A percentile compares a stretch with the other conserved stretches of the same genome.
Evolutionary conservation across 768 basidiomycete genomes (phyloP).

Genomic region (Mycena floridula): DNA sequence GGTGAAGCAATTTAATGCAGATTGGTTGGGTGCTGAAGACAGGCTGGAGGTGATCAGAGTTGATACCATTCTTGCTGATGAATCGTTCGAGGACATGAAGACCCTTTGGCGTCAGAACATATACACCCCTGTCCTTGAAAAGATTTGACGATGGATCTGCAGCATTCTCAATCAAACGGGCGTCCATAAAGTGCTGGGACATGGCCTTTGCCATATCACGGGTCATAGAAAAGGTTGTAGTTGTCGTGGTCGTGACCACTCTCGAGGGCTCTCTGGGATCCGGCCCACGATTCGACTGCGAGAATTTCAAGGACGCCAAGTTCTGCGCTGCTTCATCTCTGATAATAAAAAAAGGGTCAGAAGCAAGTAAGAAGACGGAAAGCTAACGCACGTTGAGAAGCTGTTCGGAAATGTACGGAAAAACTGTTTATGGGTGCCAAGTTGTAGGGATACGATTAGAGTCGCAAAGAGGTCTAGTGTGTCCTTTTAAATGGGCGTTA

Average conservation of each 20-base stretch:
- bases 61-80: conserved; percentile 98
- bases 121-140: conserved; percentile 98
- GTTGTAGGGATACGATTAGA: conserved; percentile 86
- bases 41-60: conserved; percentile 82
- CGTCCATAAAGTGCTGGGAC: conserved; percentile 99
- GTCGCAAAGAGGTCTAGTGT: conserved; percentile 98
- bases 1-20: conserved; percentile 94
- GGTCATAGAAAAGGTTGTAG: conserved; percentile 99
- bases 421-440: conserved; percentile 89
- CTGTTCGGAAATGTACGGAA: conserved; percentile 93
- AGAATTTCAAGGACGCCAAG: conserved; percentile 93
- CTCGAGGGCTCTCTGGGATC: conserved; percentile 98
- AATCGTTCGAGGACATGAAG: conserved; percentile 99
- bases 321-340: conserved; percentile 96
- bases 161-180: conserved; percentile 95
- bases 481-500: conserved; percentile 43
- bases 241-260: conserved; percentile 98
- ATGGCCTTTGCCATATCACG: conserved; percentile 99
- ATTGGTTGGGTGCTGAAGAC: conserved; percentile 93
- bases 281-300: conserved; percentile 96
- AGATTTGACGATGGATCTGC: conserved; percentile 81
- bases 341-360: conserved; percentile 9
- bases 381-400: conserved; percentile 80
- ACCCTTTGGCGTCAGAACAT: conserved; percentile 93
- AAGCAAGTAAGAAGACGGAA: conserved; percentile 9